A percentile compares a stretch with the other conserved stretches of the same genome.
phyloP scores from a whole-genome alignment of 2,329 filamentous ascomycete genomes.

The Knoxdaviesia capensis region DNA sequence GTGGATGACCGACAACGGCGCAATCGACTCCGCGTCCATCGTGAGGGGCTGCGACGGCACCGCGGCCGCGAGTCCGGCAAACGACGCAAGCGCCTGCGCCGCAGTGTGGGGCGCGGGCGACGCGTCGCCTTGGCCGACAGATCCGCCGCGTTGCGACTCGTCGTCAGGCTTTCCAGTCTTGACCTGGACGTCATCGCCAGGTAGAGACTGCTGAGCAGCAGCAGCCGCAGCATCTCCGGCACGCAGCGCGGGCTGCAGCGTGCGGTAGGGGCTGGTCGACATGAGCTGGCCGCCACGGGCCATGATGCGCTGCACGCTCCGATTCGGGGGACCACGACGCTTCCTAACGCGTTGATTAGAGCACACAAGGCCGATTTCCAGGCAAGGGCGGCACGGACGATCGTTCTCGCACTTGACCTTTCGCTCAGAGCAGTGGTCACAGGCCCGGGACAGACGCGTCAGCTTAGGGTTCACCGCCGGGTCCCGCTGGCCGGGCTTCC shows the following conservation, averaged over 20 bases:
- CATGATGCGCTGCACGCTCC: constrained; percentile 10
- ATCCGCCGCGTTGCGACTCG: too few species aligned
- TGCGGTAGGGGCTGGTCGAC: too few species aligned
- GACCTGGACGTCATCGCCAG: too few species aligned
- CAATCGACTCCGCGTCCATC: constrained; percentile 49
- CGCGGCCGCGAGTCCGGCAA: constrained; percentile 15
- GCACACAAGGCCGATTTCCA: constrained; percentile 35
- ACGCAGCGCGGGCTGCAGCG: too few species aligned
- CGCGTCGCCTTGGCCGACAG: constrained; percentile 1
- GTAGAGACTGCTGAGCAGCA: too few species aligned
- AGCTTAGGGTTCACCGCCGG: constrained; percentile 26
- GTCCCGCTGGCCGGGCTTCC: constrained; percentile 11
- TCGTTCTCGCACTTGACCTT: constrained; percentile 41
- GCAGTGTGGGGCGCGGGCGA: constrained; percentile 24
- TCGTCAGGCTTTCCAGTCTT: too few species aligned
- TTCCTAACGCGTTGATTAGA: constrained; percentile 37
- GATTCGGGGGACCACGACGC: constrained; percentile 37
- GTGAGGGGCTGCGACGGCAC: constrained; percentile 6
- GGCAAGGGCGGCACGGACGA: constrained; percentile 33
- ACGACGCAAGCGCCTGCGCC: constrained; percentile 27
- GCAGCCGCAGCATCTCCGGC: constrained; percentile 15
- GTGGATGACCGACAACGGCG: constrained; percentile 45
- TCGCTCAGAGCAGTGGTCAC: constrained; percentile 40
- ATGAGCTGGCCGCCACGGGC: neutral
- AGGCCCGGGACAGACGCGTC: constrained; percentile 35